Conservation (phyloP, 2,329 filamentous ascomycete species). For the Colletotrichum lindemuthianum region DNA sequence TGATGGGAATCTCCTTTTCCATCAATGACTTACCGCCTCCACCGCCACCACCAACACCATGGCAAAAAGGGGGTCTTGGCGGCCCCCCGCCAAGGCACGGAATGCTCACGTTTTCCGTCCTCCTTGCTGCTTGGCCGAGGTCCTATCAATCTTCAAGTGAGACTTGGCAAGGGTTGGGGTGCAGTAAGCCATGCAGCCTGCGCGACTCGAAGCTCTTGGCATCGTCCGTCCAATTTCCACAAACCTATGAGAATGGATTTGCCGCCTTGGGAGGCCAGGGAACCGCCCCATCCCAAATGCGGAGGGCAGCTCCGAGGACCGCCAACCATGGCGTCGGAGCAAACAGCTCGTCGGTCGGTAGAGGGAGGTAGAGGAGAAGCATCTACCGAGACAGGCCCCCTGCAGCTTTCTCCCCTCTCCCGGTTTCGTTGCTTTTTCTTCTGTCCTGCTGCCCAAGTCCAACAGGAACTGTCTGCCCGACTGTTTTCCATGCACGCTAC, state of each 20-base stretch:
- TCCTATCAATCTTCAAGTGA: conserved; percentile 16
- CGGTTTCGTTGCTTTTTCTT: neutral
- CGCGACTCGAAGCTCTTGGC: conserved; percentile 30
- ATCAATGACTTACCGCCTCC: conserved; percentile 28
- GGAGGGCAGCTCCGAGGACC: conserved; percentile 25
- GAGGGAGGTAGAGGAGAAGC: conserved; percentile 11
- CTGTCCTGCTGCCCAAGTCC: neutral
- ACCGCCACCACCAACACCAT: conserved; percentile 1
- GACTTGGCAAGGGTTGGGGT: conserved; percentile 18
- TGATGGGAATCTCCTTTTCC: conserved; percentile 25
- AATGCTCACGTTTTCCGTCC: conserved; percentile 6
- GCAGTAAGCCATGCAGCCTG: conserved; percentile 9
- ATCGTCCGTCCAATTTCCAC: conserved; percentile 32
- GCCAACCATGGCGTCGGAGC: conserved; percentile 19
- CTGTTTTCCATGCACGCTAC: neutral
- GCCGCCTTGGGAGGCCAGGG: neutral
- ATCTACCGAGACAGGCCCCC: conserved; percentile 30
- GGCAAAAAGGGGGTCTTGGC: conserved; percentile 3
- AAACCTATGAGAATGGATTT: neutral
- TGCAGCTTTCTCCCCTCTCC: no score
- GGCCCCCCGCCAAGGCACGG: conserved; percentile 26
- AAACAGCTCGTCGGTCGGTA: conserved; percentile 12
- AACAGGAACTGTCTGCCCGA: neutral
- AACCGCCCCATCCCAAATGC: neutral
- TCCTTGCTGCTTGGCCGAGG: conserved; percentile 13